phyloP scores from a whole-genome alignment of 2,329 filamentous ascomycete species.

The Ascochyta fabae region DNA sequence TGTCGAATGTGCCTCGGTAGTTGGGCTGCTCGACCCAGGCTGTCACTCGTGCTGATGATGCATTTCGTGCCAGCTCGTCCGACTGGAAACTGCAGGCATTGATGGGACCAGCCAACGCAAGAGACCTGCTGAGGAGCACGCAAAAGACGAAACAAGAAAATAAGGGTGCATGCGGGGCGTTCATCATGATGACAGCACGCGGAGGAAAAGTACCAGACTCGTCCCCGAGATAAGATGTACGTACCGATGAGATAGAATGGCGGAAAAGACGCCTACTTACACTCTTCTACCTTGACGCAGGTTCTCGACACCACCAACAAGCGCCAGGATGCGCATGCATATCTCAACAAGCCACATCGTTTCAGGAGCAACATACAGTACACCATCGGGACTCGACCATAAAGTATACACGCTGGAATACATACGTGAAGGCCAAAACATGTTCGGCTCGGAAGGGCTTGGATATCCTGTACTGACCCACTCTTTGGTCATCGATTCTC shows the following conservation, averaged over 20 bases:
- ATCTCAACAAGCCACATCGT: constrained; percentile 2
- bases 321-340: constrained; percentile 4
- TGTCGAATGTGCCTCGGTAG: constrained; percentile 23
- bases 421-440: no score
- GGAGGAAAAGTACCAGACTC: not conserved
- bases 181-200: not conserved
- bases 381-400: no score
- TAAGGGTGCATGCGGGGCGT: not conserved
- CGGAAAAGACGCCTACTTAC: not conserved
- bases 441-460: no score
- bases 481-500: no score
- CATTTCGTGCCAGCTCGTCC: not conserved
- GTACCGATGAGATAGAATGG: not conserved
- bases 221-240: not conserved
- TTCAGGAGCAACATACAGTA: not conserved
- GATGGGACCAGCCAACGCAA: not conserved
- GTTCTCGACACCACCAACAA: not conserved
- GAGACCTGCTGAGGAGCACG: not conserved
- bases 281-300: not conserved
- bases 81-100: constrained; percentile 11
- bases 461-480: no score
- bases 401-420: no score
- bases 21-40: constrained; percentile 23
- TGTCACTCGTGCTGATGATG: constrained; percentile 3
- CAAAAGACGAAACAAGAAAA: not conserved